These are phyloP conservation scores for Malbranchea cinnamomea DNA, from an alignment of 2,329 filamentous ascomycete genomes.

Conservation along the genomic window DNA sequence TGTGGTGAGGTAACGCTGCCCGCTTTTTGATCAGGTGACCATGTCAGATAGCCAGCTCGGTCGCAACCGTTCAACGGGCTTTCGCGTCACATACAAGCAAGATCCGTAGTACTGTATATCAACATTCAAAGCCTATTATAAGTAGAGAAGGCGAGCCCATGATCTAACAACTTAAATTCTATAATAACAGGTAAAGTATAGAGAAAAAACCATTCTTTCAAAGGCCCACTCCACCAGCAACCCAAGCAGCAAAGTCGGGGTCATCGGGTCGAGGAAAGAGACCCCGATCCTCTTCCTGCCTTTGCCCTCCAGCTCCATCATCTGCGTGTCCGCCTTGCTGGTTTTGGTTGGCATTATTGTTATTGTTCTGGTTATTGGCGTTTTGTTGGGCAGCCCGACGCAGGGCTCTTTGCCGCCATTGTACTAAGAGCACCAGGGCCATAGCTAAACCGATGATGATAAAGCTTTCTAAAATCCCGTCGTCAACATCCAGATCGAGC, in stretches of 20 bases:
- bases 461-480: constrained; percentile 69
- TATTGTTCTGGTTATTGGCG: constrained; percentile 3
- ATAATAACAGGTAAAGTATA: too few relatives aligned
- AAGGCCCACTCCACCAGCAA: constrained; percentile 48
- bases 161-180: too few relatives aligned
- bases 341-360: constrained; percentile 2
- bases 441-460: constrained; percentile 67
- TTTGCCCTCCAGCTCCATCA: constrained; percentile 11
- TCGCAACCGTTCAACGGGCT: too few relatives aligned
- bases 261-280: constrained; percentile 53
- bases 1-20: too few relatives aligned
- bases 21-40: too few relatives aligned
- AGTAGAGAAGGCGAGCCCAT: too few relatives aligned
- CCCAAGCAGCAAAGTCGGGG: constrained; percentile 54
- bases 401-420: constrained; percentile 61
- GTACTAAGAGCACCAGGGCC: constrained; percentile 61
- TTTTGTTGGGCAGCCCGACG: constrained; percentile 25
- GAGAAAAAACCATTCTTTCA: too few relatives aligned
- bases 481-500: constrained; percentile 49
- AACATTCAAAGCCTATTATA: too few relatives aligned
- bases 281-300: constrained; percentile 31
- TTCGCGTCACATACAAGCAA: too few relatives aligned
- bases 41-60: too few relatives aligned
- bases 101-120: too few relatives aligned
- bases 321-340: constrained; percentile 2